A percentile compares a stretch with the other conserved stretches of the same genome.
These are phyloP conservation scores for Protomyces gravidus DNA, from an alignment of 1,139 yeast genomes.

Conservation along the genomic window DNA sequence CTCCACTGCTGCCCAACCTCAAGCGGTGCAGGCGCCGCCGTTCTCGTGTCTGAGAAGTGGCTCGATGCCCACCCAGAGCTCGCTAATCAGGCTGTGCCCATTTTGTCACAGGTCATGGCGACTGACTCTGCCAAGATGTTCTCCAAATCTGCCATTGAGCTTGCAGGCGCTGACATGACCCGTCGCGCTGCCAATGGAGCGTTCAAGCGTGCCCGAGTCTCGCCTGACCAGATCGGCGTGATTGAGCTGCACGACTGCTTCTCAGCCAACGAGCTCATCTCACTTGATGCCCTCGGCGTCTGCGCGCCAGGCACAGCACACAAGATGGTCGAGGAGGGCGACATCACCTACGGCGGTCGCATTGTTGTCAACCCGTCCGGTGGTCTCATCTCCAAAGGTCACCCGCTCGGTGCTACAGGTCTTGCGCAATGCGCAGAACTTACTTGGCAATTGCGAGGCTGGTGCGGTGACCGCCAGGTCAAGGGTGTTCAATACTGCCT, in stretches of 20 bases:
- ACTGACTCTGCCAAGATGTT: conserved; percentile 37
- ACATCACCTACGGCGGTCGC: conserved; percentile 39
- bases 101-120: conserved; percentile 37
- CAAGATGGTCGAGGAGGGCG: conserved; percentile 37
- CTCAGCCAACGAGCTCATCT: conserved; percentile 39
- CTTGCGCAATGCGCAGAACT: conserved; percentile 39
- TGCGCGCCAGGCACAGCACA: conserved; percentile 37
- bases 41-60: conserved; percentile 68
- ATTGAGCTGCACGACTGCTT: conserved; percentile 40
- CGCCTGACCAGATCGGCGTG: conserved; percentile 38
- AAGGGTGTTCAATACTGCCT: conserved; percentile 36
- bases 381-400: conserved; percentile 39
- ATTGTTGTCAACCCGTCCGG: conserved; percentile 40
- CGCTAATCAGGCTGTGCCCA: conserved; percentile 37
- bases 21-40: conserved; percentile 84
- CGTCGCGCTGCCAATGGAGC: conserved; percentile 35
- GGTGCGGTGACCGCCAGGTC: conserved; percentile 39
- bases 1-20: conserved; percentile 40
- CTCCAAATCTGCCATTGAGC: conserved; percentile 36
- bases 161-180: conserved; percentile 38
- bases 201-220: conserved; percentile 34
- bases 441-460: conserved; percentile 40
- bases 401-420: conserved; percentile 41
- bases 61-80: conserved; percentile 47
- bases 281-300: conserved; percentile 38